Conservation (phyloP, 352 stramenopile species). For the Phytophthora nicotianae region DNA sequence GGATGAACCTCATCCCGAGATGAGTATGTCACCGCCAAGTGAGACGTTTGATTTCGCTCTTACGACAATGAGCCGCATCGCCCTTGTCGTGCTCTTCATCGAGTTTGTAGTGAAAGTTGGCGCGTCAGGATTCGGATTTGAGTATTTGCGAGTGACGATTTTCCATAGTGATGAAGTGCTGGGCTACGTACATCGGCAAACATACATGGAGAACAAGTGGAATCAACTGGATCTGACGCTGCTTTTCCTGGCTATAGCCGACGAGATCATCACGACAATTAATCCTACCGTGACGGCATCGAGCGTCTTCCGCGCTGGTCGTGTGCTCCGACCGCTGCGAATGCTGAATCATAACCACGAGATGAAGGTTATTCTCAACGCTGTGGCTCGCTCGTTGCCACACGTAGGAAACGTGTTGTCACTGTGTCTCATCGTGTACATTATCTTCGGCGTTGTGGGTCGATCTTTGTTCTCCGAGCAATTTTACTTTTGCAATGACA, state of each 20-base stretch:
- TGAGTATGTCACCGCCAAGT: conserved; percentile 50
- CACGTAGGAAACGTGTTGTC: conserved; percentile 78
- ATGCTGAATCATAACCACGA: conserved; percentile 81
- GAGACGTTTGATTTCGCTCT: conserved; percentile 41
- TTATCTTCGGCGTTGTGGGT: conserved; percentile 77
- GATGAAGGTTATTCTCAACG: conserved; percentile 77
- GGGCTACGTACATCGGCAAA: conserved; percentile 64
- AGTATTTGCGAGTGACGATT: conserved; percentile 62
- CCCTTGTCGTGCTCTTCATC: conserved; percentile 55
- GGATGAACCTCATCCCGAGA: conserved; percentile 72
- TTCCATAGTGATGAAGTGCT: conserved; percentile 71
- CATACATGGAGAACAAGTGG: conserved; percentile 81
- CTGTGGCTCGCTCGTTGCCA: conserved; percentile 70
- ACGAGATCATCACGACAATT: conserved; percentile 59
- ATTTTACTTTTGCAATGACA: conserved; percentile 76
- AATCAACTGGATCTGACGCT: conserved; percentile 76
- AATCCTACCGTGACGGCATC: conserved; percentile 48
- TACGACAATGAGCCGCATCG: conserved; percentile 46
- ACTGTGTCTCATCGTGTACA: conserved; percentile 76
- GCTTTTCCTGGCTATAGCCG: conserved; percentile 56
- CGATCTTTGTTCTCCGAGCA: conserved; percentile 69
- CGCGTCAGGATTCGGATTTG: conserved; percentile 56
- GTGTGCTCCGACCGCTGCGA: conserved; percentile 66
- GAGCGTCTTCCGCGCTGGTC: conserved; percentile 70
- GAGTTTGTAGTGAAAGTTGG: conserved; percentile 73